Percentiles rank a stretch among this genome's conserved stretches.
phyloP scores from a whole-genome alignment of 2,329 filamentous ascomycete genomes.

The Fonsecaea pedrosoi region DNA sequence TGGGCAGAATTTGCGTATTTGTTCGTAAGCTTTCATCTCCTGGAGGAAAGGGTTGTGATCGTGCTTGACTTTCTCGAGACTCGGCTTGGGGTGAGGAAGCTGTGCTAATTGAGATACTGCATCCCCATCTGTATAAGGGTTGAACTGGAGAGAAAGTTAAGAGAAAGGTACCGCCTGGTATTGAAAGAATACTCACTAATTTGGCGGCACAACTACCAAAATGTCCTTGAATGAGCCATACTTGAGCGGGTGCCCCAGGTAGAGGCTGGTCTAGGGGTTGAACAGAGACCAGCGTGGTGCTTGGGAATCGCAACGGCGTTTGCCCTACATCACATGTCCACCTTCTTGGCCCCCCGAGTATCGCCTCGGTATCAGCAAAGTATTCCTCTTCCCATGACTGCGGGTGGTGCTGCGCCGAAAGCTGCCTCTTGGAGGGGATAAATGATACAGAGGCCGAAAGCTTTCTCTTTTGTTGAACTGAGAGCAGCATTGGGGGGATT shows the following conservation, averaged over 20 bases:
- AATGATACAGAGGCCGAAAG: background rate
- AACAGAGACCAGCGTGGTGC: background rate
- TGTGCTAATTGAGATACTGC: background rate
- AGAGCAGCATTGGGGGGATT: background rate
- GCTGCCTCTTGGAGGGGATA: background rate
- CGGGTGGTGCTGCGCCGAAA: background rate
- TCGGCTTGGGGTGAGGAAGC: background rate
- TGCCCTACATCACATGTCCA: background rate
- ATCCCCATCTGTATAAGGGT: background rate
- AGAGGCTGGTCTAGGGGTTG: background rate
- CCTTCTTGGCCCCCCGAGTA: background rate
- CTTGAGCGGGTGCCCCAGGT: background rate
- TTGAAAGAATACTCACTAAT: background rate
- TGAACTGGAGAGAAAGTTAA: background rate
- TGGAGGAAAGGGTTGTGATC: background rate
- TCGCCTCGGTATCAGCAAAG: background rate
- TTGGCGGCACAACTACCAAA: background rate
- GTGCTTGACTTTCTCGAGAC: constrained; percentile 2
- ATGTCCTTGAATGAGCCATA: background rate
- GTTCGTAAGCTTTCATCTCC: background rate
- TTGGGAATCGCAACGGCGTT: background rate
- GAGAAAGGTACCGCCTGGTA: background rate
- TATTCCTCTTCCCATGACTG: constrained; percentile 11
- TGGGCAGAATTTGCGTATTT: background rate
- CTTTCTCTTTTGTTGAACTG: background rate